A percentile compares a stretch with the other conserved stretches of the same genome.
These are phyloP conservation scores for Geotrichum armillariae DNA, from an alignment of 1,139 yeast genomes.

Conservation along the genomic window DNA sequence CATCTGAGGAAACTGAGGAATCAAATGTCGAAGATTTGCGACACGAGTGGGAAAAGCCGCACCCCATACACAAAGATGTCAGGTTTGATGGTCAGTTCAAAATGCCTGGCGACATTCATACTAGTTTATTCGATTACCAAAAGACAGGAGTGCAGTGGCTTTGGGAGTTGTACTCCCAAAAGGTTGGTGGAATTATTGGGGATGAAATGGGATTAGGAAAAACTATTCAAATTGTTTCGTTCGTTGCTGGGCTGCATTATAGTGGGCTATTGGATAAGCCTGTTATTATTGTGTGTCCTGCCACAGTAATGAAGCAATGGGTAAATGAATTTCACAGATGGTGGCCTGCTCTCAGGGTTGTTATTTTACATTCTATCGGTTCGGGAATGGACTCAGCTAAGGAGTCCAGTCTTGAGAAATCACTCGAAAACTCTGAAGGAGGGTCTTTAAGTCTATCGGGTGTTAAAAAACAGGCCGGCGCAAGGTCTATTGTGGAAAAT, in stretches of 20 bases:
- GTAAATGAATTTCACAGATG: conserved; percentile 91
- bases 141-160: conserved; percentile 80
- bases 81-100: conserved; percentile 63
- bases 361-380: conserved; percentile 89
- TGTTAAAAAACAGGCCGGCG: conserved; percentile 34
- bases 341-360: conserved; percentile 96
- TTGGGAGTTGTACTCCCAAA: conserved; percentile 79
- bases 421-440: conserved; percentile 50
- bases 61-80: conserved; percentile 78
- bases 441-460: conserved; percentile 38
- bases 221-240: conserved; percentile 87
- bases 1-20: conserved; percentile 23
- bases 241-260: conserved; percentile 86
- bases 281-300: conserved; percentile 87
- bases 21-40: conserved; percentile 30
- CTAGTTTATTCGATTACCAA: conserved; percentile 86
- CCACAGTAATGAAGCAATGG: conserved; percentile 96
- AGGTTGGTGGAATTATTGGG: conserved; percentile 92
- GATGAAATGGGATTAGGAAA: conserved; percentile 99
- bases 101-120: conserved; percentile 89
- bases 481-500: conserved; percentile 47
- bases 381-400: conserved; percentile 70
- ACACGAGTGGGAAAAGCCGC: conserved; percentile 71
- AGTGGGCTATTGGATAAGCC: conserved; percentile 76
- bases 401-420: conserved; percentile 50